Base-by-base conservation (phyloP, 352 stramenopile genomes). In the Phytopythium mirpurense region DNA sequence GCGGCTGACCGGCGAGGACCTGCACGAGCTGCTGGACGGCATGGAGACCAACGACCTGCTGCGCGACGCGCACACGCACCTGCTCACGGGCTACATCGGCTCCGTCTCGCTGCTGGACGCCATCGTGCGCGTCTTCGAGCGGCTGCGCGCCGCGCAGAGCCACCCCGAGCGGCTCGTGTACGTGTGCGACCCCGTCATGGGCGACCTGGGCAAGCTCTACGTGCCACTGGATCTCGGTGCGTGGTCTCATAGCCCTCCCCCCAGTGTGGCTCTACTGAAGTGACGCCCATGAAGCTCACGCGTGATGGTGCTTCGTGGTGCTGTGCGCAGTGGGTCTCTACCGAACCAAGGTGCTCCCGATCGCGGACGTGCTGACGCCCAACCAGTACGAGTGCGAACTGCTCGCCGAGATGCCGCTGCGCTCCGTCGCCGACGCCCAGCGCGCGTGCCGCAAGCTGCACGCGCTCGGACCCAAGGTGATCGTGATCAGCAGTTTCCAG, bases 311-410 rank as follows among this genome's bases (percentile, higher is more conserved):
- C n/a, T n/a, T n/a, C n/a, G n/a, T n/a, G n/a, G n/a, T n/a, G n/a
- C n/a, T n/a, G 14, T 41, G 23, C 54, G 31, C 43, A 93, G 84
- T 95, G 59, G 72, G 86, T 38, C 58, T 95, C 43, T 95, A 95
- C 50, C 76, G 84, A 23, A 72, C 71, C 29, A 71, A 83, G 49
- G 74, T 95, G 40, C 54, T 95, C 35, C 83, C 82, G 46, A 88
- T 93, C 66, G 86, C 78, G 15, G 76, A 90, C 56, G 83, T 95
- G 46, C 64, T 95, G 37, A 93, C 84, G 41, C 83, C 83, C 9
- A 95, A 93, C 61, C 84, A 95, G 52, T 95, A 88, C 38, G 84
- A 95, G 54, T 91, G 82, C 37, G 84, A 95, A 47, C 49, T 90
- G 37, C 68, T 95, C 32, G 82, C 84, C 0, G 67, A 86, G 44